Base-by-base conservation (phyloP, 345 rosid species). In the Populus ilicifolia region DNA sequence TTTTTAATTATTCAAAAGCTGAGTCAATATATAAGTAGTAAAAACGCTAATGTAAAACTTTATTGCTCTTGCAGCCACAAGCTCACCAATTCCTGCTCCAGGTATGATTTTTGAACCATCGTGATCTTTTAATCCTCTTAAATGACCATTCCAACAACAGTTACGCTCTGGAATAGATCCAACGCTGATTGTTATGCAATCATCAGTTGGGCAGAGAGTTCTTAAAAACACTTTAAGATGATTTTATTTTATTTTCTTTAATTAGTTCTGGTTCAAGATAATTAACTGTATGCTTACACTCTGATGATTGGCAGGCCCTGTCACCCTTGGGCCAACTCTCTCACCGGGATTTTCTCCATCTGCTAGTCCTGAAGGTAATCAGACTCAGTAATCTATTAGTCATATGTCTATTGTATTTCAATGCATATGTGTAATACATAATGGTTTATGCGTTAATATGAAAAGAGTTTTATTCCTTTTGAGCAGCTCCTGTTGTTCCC, bases 71-170 rank as follows among this genome's bases (percentile, higher is more conserved):
- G 85, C 89, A 85, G 88, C 90, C 63, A 36, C 89, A 61, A 85
- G 77, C 29, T 64, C 88, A 13, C 95, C 99, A 63, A 23, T 89
- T 87, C 90, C 98, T 73, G 88, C 97, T 79, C 97, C 97, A 82
- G 98, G 98, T 90, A 84, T 27, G 29, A 20, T 11, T 11, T 43
- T 65, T 52, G 11, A 38, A 17, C 23, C 16, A 33, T 36, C 20
- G 23, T 33, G 30, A 6, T 30, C 18, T 21, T 30, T 54, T n/a
- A 12, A 33, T 7, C 36, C 21, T n/a, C n/a, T 4, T 12, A 46
- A 27, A 6, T 50, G 63, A 35, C 20, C 33, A 29, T 33, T 50
- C 25, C 18, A 29, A 14, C 23, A 3, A 12, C 17, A 30, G 1
- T 62, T 17, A 30, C 30, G 8, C 8, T 1, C n/a, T 30, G 11